phyloP scores from a whole-genome alignment of 2,329 filamentous ascomycete genomes.

The Colletotrichum cereale region DNA sequence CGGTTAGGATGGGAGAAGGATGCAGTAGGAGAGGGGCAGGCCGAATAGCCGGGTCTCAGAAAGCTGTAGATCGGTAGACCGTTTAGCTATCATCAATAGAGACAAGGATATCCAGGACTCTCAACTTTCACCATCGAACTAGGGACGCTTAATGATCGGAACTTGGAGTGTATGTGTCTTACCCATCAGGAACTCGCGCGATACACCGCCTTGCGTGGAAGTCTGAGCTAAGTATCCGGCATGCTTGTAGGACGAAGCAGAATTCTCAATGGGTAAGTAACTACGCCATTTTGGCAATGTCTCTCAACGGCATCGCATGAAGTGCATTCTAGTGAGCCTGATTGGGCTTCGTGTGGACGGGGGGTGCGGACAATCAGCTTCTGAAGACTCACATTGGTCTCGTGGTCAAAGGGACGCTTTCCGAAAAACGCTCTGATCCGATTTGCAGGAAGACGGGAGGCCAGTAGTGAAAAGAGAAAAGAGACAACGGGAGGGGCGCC shows the following conservation, averaged over 20 bases:
- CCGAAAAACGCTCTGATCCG: not conserved
- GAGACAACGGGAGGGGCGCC: not conserved
- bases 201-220: not conserved
- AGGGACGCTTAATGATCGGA: not conserved
- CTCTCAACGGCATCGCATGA: constrained; percentile 19
- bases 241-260: not conserved
- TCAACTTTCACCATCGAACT: no score
- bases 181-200: not conserved
- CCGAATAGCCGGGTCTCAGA: constrained; percentile 23
- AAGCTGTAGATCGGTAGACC: constrained; percentile 27
- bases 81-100: constrained; percentile 32
- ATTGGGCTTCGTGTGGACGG: not conserved
- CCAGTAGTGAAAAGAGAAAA: not conserved
- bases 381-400: not conserved
- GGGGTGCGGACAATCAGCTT: not conserved
- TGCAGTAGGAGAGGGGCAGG: not conserved
- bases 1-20: constrained; percentile 20
- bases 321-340: not conserved
- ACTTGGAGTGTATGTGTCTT: not conserved
- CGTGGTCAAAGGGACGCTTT: not conserved
- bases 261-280: not conserved
- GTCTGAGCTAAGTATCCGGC: not conserved
- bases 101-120: constrained; percentile 24
- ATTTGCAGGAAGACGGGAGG: not conserved
- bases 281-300: not conserved